Evolutionary conservation across 2,329 filamentous ascomycete species (phyloP).

Genomic region (Venturiaceae sp.): DNA sequence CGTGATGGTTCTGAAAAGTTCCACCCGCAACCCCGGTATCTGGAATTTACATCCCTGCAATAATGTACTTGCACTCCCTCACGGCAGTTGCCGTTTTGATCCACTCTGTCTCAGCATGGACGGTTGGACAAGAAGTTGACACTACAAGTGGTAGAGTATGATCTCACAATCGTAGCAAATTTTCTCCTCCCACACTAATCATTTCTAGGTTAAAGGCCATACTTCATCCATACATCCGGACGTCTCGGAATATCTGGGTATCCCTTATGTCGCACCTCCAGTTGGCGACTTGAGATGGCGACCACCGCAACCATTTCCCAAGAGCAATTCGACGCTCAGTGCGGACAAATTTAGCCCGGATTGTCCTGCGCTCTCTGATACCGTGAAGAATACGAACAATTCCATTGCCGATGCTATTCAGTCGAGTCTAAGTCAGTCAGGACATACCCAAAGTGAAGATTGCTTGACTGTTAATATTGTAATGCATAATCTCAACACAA

Average conservation of each 20-base stretch:
- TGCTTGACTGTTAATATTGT: conserved; percentile 21
- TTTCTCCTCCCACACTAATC: background rate
- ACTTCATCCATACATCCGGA: background rate
- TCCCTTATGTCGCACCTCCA: conserved; percentile 4
- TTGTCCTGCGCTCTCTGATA: background rate
- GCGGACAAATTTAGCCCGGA: conserved; percentile 4
- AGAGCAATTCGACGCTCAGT: background rate
- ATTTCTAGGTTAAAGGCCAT: conserved; percentile 1
- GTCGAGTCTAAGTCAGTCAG: conserved; percentile 7
- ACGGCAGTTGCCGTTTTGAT: background rate
- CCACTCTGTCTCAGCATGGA: background rate
- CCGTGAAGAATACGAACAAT: background rate
- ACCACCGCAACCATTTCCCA: conserved; percentile 3
- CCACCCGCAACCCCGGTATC: background rate
- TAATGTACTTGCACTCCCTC: background rate
- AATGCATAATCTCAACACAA: background rate
- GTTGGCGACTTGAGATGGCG: conserved; percentile 4
- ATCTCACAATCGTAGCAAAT: background rate
- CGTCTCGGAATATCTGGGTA: conserved; percentile 8
- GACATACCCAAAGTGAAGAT: conserved; percentile 17
- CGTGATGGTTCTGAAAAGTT: background rate
- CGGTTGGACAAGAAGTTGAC: conserved; percentile 2
- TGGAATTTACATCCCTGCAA: background rate
- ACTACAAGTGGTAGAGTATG: conserved; percentile 4
- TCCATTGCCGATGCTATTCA: background rate